Evolutionary conservation across 192 early-diverging fungal species (phyloP), one percentile per base, ranked within the genome.

Genomic region (Umbelopsis sp.): DNA sequence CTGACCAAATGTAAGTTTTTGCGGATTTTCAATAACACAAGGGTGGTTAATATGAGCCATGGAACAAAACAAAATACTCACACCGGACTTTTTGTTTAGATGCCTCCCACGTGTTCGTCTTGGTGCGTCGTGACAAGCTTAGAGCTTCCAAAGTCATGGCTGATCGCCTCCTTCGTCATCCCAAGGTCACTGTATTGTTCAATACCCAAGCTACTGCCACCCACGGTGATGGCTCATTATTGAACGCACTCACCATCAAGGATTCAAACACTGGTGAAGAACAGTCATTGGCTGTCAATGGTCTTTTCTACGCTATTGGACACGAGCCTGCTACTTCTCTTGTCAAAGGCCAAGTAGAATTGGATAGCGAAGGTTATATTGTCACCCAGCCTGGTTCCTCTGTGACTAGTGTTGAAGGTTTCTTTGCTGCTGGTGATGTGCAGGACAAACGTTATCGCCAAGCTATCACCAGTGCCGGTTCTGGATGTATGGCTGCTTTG

Each of bases 121-220:
- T 97, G 20, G 95, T 97, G 52, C 91, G 97, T 70, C 91, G 97
- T 74, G 97, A 98, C 81, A 90, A 89, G 76, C 88, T 99, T 44
- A 92, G 97, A 71, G 97, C 97, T 15, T 96, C 94, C 72, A 94
- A 95, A 81, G 96, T 97, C 52, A 99, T 99, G 97, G 95, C 91
- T 49, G 85, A 92, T 71, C 92, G 97, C 66, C 82, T 95, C 6
- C 58, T 86, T 18, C 86, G 71, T 48, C 88, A 99, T 82, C 90
- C 94, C 82, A 96, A 99, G 82, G 87, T 98, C 51, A 94, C 94
- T 47, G 85, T 98, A 44, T 79, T 97, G 47, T 99, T 92, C 90
- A 97, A 96, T 84, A 92, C 82, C 49, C 74, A 91, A 65, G 94
- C 96, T 16, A 82, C 89, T 49, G 90, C 94, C 78, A 89, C 93